A percentile compares a stretch with the other conserved stretches of the same genome.
phyloP scores from a whole-genome alignment of 306 rosid genomes.

The Castanospermum australe region DNA sequence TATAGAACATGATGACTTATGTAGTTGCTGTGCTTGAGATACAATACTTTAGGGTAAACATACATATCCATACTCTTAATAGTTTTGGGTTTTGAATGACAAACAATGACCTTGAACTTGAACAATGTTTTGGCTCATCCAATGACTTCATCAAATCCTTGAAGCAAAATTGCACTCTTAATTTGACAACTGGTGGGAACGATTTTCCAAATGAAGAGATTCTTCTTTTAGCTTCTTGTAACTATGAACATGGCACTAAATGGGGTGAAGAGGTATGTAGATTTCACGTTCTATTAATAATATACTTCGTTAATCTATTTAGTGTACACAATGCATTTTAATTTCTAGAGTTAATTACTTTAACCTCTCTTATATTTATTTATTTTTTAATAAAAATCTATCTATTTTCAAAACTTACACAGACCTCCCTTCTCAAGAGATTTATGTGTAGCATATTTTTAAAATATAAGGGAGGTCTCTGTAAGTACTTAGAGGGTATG shows the following conservation, averaged over 20 bases:
- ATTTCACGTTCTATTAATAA: neutral
- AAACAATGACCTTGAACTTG: constrained; percentile 45
- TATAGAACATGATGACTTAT: neutral
- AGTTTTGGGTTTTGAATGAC: neutral
- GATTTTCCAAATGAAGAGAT: constrained; percentile 24
- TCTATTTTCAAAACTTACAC: no score
- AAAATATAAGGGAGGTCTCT: no score
- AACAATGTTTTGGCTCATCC: constrained; percentile 47
- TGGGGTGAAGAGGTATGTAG: constrained; percentile 59
- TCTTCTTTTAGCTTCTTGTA: constrained; percentile 50
- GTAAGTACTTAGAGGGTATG: no score
- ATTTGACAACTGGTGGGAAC: neutral
- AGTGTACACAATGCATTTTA: neutral
- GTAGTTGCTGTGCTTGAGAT: neutral
- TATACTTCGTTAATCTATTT: neutral
- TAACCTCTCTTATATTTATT: no score
- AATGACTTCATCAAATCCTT: constrained; percentile 55
- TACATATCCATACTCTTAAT: neutral
- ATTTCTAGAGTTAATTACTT: no score
- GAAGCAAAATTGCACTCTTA: constrained; percentile 11
- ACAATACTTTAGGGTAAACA: neutral
- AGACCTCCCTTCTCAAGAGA: no score
- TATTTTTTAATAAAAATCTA: no score
- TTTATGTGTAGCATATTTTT: no score
- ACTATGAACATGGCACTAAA: constrained; percentile 50